phyloP scores from a whole-genome alignment of 2,329 filamentous ascomycete genomes.

The Hymenoscyphus linearis region DNA sequence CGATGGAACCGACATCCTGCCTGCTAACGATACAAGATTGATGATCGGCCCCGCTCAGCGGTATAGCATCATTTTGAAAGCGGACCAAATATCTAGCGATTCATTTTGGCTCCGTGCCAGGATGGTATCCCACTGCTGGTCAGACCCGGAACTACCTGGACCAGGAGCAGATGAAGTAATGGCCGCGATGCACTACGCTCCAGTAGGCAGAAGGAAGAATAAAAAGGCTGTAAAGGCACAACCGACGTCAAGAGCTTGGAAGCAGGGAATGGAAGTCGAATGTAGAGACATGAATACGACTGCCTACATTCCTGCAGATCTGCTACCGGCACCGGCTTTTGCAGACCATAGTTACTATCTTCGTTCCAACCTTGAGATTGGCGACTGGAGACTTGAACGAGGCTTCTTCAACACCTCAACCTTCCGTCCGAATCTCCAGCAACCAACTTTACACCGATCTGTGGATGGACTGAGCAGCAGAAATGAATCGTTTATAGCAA shows the following conservation, averaged over 20 bases:
- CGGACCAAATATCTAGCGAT: slow-evolving; percentile 47
- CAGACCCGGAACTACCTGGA: slow-evolving; percentile 42
- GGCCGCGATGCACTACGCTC: slow-evolving; percentile 44
- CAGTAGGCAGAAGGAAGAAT: slow-evolving; percentile 3
- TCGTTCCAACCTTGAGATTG: slow-evolving; percentile 54
- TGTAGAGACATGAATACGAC: slow-evolving; percentile 36
- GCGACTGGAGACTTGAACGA: slow-evolving; percentile 50
- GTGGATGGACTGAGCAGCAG: slow-evolving; percentile 39
- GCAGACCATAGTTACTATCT: slow-evolving; percentile 50
- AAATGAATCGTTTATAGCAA: slow-evolving; percentile 43
- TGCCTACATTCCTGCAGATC: slow-evolving; percentile 40
- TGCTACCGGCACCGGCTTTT: slow-evolving; percentile 38
- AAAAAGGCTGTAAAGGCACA: slow-evolving; percentile 10
- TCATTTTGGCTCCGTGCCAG: slow-evolving; percentile 61
- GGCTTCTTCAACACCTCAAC: slow-evolving; percentile 54
- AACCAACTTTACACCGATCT: slow-evolving; percentile 46
- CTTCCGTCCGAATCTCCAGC: slow-evolving; percentile 43
- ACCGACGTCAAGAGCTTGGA: slow-evolving; percentile 38
- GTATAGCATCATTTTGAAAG: slow-evolving; percentile 60
- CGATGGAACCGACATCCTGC: slow-evolving; percentile 62
- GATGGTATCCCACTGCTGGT: slow-evolving; percentile 57
- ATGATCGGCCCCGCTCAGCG: slow-evolving; percentile 66
- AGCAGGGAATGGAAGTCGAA: slow-evolving; percentile 33
- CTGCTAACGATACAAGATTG: slow-evolving; percentile 52
- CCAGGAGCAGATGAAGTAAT: slow-evolving; percentile 41